A percentile compares a stretch with the other conserved stretches of the same genome.
phyloP scores from a whole-genome alignment of 2,329 filamentous ascomycete species.

The Fusarium sp. region DNA sequence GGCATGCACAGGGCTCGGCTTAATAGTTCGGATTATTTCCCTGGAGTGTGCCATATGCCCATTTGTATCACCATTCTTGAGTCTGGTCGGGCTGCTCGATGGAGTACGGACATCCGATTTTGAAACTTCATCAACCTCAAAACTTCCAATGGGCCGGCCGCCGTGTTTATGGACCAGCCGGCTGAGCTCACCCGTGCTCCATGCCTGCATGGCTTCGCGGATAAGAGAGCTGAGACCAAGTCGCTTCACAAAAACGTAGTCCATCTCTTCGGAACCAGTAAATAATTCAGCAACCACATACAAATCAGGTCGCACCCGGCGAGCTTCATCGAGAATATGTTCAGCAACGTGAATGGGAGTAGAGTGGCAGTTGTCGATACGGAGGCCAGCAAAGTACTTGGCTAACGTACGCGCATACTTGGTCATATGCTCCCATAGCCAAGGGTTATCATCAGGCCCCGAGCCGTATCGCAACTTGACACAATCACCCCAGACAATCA shows the following conservation, averaged over 20 bases:
- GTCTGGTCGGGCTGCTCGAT: conserved; percentile 51
- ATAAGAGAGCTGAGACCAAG: conserved; percentile 93
- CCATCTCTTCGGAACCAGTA: conserved; percentile 93
- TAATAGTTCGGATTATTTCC: conserved; percentile 83
- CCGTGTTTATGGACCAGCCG: conserved; percentile 93
- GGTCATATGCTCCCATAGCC: conserved; percentile 95
- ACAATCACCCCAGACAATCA: conserved; percentile 98
- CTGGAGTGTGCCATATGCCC: conserved; percentile 57
- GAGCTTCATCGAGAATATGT: conserved; percentile 94
- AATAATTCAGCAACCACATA: conserved; percentile 97
- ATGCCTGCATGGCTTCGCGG: conserved; percentile 97
- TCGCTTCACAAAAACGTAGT: conserved; percentile 94
- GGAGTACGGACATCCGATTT: conserved; percentile 64
- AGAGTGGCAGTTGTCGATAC: conserved; percentile 98
- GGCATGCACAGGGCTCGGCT: conserved; percentile 89
- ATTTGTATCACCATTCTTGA: conserved; percentile 40
- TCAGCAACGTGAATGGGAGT: conserved; percentile 95
- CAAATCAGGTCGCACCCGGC: conserved; percentile 85
- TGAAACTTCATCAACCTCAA: conserved; percentile 90
- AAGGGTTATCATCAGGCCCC: conserved; percentile 86
- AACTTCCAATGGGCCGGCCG: conserved; percentile 94
- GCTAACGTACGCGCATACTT: conserved; percentile 92
- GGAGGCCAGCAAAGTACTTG: conserved; percentile 94
- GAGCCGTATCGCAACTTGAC: conserved; percentile 94
- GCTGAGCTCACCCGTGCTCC: conserved; percentile 94